Conservation (phyloP, 805 yeast genomes). For the Lachancea dasiensis region DNA sequence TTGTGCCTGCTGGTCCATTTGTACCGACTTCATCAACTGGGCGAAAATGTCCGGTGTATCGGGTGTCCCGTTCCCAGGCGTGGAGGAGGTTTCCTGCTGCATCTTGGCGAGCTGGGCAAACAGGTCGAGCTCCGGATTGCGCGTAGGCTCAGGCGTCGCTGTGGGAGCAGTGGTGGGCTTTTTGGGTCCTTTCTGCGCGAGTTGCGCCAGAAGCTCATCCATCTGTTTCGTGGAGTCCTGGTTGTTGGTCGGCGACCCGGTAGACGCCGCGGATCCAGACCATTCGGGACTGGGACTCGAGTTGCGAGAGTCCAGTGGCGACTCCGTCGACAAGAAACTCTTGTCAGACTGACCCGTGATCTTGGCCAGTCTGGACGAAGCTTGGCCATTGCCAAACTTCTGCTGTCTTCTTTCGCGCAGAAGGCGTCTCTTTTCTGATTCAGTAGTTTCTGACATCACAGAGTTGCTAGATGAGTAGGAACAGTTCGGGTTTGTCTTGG, state of each 20-base stretch:
- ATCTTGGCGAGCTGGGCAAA: constrained; percentile 26
- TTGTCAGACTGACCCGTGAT: constrained; percentile 37
- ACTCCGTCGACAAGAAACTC: constrained; percentile 33
- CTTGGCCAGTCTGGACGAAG: constrained; percentile 46
- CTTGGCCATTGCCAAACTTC: constrained; percentile 52
- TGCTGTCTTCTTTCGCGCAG: constrained; percentile 62
- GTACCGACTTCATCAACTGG: constrained; percentile 19
- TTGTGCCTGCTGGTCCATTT: constrained; percentile 10
- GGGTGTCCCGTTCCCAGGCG: constrained; percentile 8
- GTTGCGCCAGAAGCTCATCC: constrained; percentile 18
- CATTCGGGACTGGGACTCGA: too few relatives aligned
- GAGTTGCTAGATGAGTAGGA: too few relatives aligned
- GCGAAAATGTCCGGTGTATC: constrained; percentile 25
- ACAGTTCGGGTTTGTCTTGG: not conserved
- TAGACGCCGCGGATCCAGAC: constrained; percentile 1
- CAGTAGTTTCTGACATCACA: constrained; percentile 44
- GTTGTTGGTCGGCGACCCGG: constrained; percentile 1
- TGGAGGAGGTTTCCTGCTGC: constrained; percentile 12
- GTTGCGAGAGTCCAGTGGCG: constrained; percentile 25
- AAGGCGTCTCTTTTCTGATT: constrained; percentile 52
- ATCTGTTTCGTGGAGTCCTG: constrained; percentile 14
- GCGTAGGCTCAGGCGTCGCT: too few relatives aligned
- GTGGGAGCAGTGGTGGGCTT: not conserved
- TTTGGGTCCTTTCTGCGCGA: constrained; percentile 8
- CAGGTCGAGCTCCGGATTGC: constrained; percentile 24